Conservation (phyloP, 768 basidiomycete genomes). For the Lactarius indigo region DNA sequence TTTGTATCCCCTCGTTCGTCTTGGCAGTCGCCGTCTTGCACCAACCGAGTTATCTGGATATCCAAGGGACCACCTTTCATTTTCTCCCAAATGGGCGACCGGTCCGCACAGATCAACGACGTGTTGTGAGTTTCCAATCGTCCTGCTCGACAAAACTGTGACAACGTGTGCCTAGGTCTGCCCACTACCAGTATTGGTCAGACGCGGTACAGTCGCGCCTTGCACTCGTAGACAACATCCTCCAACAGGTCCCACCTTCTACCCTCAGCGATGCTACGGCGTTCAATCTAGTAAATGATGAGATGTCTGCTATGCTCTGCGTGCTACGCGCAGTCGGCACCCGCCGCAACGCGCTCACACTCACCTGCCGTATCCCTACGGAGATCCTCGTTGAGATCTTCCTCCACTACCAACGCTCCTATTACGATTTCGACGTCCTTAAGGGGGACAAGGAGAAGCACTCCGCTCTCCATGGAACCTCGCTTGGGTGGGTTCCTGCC, state of each 20-base stretch:
- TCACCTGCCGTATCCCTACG: constrained; percentile 18
- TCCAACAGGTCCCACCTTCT: constrained; percentile 12
- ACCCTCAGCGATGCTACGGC: constrained; percentile 3
- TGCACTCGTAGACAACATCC: constrained; percentile 11
- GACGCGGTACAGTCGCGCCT: constrained; percentile 15
- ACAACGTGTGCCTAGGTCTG: background rate
- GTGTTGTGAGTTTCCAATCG: constrained; percentile 10
- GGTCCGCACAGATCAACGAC: background rate
- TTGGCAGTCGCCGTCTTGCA: background rate
- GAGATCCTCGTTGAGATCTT: constrained; percentile 20
- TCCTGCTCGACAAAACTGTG: background rate
- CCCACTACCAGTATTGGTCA: constrained; percentile 14
- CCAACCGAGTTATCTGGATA: background rate
- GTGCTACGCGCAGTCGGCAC: constrained; percentile 12
- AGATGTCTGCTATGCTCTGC: constrained; percentile 15
- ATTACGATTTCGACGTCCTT: background rate
- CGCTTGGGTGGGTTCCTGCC: constrained; percentile 14
- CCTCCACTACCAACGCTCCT: constrained; percentile 15
- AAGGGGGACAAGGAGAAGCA: background rate
- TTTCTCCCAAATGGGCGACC: constrained; percentile 5
- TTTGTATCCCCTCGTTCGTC: background rate
- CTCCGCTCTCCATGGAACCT: background rate
- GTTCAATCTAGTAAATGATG: constrained; percentile 12
- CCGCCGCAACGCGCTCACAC: constrained; percentile 18
- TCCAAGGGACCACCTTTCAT: background rate